Conservation (phyloP, 78 protist species). For the Monosiga brevicollis region DNA sequence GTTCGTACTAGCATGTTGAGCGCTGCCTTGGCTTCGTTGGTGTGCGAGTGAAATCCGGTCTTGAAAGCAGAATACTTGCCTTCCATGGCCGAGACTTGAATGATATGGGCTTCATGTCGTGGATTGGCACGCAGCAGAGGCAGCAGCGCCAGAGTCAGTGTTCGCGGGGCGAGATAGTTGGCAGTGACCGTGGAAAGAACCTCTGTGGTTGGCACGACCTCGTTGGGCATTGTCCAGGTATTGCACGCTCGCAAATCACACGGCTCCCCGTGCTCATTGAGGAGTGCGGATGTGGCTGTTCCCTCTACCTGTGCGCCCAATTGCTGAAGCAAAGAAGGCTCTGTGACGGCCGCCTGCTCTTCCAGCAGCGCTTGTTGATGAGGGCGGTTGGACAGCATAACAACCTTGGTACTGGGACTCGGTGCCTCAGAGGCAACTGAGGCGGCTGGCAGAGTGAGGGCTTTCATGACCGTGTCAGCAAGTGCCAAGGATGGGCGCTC, state of each 20-base stretch:
- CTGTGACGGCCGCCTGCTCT: background rate
- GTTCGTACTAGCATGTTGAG: conserved; percentile 94
- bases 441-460: background rate
- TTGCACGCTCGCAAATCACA: background rate
- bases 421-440: background rate
- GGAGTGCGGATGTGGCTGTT: background rate
- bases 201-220: conserved; percentile 23
- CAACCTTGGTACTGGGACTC: background rate
- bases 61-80: conserved; percentile 61
- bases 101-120: conserved; percentile 25
- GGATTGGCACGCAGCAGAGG: background rate
- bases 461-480: no score
- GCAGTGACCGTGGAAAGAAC: conserved; percentile 10
- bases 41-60: conserved; percentile 81
- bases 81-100: conserved; percentile 92
- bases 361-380: background rate
- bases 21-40: conserved; percentile 92
- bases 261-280: background rate
- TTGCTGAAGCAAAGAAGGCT: background rate
- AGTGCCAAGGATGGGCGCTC: no score
- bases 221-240: background rate
- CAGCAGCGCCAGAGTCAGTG: conserved; percentile 27
- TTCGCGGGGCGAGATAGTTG: conserved; percentile 34
- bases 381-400: background rate
- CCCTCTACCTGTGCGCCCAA: background rate